phyloP scores from a whole-genome alignment of 331 rosid genomes.

The Malus hybrid region DNA sequence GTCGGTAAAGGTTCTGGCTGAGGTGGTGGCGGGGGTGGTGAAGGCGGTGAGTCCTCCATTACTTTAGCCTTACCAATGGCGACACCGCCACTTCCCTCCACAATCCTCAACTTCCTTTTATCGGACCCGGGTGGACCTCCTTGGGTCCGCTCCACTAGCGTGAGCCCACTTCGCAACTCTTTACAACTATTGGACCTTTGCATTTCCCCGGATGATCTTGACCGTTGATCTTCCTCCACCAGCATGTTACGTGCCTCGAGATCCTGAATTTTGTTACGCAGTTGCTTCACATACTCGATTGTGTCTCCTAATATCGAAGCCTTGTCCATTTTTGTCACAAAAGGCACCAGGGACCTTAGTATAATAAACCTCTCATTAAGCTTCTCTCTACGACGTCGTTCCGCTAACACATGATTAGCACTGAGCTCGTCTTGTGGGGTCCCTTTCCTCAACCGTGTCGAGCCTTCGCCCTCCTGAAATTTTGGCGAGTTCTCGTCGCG shows the following conservation, averaged over 20 bases:
- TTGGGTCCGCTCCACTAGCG: not conserved
- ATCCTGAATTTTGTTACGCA: conserved; percentile 64
- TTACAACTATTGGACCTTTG: conserved; percentile 20
- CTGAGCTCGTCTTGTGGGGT: conserved; percentile 69
- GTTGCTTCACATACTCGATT: conserved; percentile 74
- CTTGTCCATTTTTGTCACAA: conserved; percentile 91
- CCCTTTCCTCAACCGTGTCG: conserved; percentile 41
- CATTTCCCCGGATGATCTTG: conserved; percentile 14
- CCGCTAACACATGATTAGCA: conserved; percentile 82
- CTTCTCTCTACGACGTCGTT: conserved; percentile 69
- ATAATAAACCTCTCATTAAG: conserved; percentile 81
- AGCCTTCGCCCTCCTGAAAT: conserved; percentile 15
- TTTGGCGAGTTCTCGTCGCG: conserved; percentile 38
- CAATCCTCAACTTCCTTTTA: conserved; percentile 63
- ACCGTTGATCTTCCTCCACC: conserved; percentile 35
- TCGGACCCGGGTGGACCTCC: conserved; percentile 20
- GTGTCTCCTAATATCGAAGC: conserved; percentile 91
- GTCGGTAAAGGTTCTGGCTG: not conserved
- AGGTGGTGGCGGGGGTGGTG: not conserved
- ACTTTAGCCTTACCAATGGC: conserved; percentile 34
- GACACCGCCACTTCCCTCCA: conserved; percentile 46
- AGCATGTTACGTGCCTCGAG: conserved; percentile 54
- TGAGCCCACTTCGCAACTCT: conserved; percentile 27
- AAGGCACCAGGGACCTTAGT: conserved; percentile 70
- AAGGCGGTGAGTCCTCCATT: conserved; percentile 6